Evolutionary conservation across 116 monocot species (phyloP).

Genomic region (Papilionanthe hybrid): DNA sequence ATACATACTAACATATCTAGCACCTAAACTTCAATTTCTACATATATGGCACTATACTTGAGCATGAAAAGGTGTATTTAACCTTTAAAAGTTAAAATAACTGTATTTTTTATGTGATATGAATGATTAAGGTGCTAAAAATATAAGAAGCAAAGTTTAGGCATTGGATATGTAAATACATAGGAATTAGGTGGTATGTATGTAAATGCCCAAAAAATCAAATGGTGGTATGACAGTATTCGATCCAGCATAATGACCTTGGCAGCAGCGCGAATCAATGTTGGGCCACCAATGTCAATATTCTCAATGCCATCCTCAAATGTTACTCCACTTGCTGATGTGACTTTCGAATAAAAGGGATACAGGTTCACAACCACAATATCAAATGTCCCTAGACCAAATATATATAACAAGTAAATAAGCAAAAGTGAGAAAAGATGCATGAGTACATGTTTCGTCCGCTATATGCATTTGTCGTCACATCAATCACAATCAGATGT

Average conservation of each 20-base stretch:
- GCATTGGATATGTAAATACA: too few relatives aligned
- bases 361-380: slow-evolving; percentile 94
- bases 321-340: slow-evolving; percentile 53
- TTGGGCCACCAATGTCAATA: slow-evolving; percentile 96
- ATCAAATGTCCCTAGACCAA: slow-evolving; percentile 75
- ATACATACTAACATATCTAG: too few relatives aligned
- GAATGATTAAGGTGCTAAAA: too few relatives aligned
- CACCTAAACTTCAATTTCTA: too few relatives aligned
- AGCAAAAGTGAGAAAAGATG: background rate
- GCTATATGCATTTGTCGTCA: background rate
- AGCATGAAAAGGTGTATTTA: too few relatives aligned
- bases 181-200: too few relatives aligned
- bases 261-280: slow-evolving; percentile 92
- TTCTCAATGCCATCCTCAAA: slow-evolving; percentile 99
- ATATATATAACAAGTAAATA: background rate
- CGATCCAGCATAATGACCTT: slow-evolving; percentile 42
- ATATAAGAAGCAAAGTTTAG: too few relatives aligned
- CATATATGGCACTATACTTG: too few relatives aligned
- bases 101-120: too few relatives aligned
- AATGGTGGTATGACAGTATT: background rate
- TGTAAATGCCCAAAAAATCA: background rate
- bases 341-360: slow-evolving; percentile 86
- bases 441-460: background rate
- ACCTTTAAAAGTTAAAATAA: too few relatives aligned
- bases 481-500: background rate